Base-by-base conservation (phyloP, 2,329 filamentous ascomycete species). In the Beauveria bassiana region DNA sequence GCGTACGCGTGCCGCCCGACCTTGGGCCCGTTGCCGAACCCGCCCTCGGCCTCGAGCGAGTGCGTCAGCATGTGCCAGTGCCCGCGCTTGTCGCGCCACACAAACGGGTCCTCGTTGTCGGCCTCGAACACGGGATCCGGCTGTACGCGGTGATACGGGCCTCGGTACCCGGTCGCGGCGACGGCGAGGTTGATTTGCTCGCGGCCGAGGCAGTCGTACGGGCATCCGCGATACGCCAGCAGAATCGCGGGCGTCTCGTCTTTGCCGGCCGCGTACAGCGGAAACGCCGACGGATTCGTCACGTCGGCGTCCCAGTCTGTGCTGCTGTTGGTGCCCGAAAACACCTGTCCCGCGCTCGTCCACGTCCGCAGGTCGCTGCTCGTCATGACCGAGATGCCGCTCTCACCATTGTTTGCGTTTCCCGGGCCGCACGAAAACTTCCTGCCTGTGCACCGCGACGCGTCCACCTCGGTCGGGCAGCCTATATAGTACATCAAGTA, bases 401-500 rank as follows among this genome's bases (percentile, higher is more conserved):
- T 66, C 49, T 68, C 65, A 49, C 65, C 65, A 40, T 68, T 68
- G 12, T 66, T 65, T 12, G 45, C 12, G 28, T 68, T 67, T 5
- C 65, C 62, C 12, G 65, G 63, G 8, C 66, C 66, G 46, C 66
- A 68, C 1, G 64, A 64, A 46, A 68, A 66, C 16, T 49, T 31
- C 24, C 62, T 56, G 0, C 47, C n/a, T 1, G 61, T 55, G 46
- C 65, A 68, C 9, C 34, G 59, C 24, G 61, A 59, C 1, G 62
- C 26, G 0, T 61, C 61, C 1, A 62, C 59, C 1, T 62, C 45
- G 64, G 66, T 34, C 62, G 1, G 59, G 55, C n/a, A 66, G 5
- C 78, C 79, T 45, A 80, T 81, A 24, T 72, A 71, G 62, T 79
- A 79, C 1, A 81, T 64, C 0, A 81, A 66, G 47, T 78, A 81